Evolutionary conservation across 345 rosid genomes (phyloP).

Genomic region (Reutealis trisperma): DNA sequence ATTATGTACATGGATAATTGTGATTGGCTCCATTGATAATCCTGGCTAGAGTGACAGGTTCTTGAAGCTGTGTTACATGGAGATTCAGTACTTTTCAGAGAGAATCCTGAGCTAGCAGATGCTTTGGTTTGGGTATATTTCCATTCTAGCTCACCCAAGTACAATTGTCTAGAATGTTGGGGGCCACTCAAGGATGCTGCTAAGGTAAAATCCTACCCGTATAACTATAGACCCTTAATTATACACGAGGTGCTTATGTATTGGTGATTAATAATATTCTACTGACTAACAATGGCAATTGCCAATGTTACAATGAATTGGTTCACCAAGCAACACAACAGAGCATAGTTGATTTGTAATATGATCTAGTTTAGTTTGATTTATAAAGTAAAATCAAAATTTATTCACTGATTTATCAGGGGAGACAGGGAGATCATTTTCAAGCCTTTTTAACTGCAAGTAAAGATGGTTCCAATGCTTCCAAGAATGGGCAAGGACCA

Average conservation of each 20-base stretch:
- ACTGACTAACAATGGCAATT: not conserved
- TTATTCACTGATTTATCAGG: conserved; percentile 34
- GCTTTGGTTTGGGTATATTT: conserved; percentile 79
- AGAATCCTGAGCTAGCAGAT: conserved; percentile 68
- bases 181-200: conserved; percentile 82
- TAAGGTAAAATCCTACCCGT: conserved; percentile 35
- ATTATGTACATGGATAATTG: not conserved
- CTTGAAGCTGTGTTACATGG: conserved; percentile 77
- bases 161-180: conserved; percentile 81
- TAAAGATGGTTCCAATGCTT: conserved; percentile 28
- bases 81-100: conserved; percentile 68
- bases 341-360: not conserved
- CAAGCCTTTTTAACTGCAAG: conserved; percentile 46
- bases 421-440: conserved; percentile 43
- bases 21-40: not conserved
- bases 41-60: conserved; percentile 41
- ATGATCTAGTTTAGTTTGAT: not conserved
- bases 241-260: not conserved
- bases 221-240: not conserved
- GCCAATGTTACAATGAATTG: not conserved
- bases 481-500: conserved; percentile 41
- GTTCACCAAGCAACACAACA: not conserved
- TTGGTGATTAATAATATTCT: not conserved
- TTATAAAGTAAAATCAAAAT: not conserved
- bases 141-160: conserved; percentile 68